phyloP scores from a whole-genome alignment of 768 basidiomycete species.

The Multifurca ochricompacta region DNA sequence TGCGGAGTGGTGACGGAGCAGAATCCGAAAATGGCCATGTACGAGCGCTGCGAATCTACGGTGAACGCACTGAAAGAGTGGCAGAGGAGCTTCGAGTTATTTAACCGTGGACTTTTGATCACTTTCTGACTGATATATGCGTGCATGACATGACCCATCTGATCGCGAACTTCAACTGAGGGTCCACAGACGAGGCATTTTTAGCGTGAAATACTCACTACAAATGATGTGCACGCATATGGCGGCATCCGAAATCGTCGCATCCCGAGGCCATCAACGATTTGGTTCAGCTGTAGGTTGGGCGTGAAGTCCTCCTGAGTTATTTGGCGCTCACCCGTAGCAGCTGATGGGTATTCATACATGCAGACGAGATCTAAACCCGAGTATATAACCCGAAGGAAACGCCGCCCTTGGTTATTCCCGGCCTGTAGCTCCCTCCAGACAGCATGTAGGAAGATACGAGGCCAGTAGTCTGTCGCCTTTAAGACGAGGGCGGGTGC shows the following conservation, averaged over 20 bases:
- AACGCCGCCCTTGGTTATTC: not conserved
- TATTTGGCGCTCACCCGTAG: not conserved
- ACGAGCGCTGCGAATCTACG: not conserved
- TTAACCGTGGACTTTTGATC: too few relatives aligned
- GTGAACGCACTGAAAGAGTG: not conserved
- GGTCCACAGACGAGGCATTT: not conserved
- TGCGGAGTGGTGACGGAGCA: not conserved
- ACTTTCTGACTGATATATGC: not conserved
- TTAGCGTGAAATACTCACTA: not conserved
- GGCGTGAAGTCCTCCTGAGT: not conserved
- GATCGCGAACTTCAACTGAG: not conserved
- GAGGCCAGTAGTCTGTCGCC: constrained; percentile 3
- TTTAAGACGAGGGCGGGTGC: not conserved
- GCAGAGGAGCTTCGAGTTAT: not conserved
- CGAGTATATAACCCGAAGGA: constrained; percentile 1
- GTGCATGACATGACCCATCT: constrained; percentile 11
- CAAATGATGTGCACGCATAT: constrained; percentile 12
- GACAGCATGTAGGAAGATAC: constrained; percentile 4
- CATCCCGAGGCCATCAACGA: not conserved
- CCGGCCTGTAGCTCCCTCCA: constrained; percentile 4
- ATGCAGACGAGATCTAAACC: constrained; percentile 3
- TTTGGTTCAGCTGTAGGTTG: not conserved
- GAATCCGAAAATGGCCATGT: not conserved
- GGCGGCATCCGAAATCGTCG: not conserved
- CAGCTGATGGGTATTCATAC: not conserved